phyloP scores from a whole-genome alignment of 2,329 filamentous ascomycete genomes.

The Septoria linicola region DNA sequence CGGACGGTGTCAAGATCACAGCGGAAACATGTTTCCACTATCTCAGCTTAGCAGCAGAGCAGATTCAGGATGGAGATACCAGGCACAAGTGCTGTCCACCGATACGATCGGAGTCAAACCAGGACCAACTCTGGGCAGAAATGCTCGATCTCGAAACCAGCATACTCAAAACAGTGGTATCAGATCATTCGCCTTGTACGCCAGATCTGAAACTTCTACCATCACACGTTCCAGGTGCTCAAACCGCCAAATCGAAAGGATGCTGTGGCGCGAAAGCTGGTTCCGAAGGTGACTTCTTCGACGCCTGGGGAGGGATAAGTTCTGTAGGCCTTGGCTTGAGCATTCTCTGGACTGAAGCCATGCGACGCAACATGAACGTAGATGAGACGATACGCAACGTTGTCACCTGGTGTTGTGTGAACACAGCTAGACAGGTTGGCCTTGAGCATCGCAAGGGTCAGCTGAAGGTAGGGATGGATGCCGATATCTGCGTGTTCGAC shows the following conservation, averaged over 20 bases:
- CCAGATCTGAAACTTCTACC: slow-evolving; percentile 90
- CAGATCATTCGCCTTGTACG: slow-evolving; percentile 94
- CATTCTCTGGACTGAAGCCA: slow-evolving; percentile 79
- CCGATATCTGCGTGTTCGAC: slow-evolving; percentile 89
- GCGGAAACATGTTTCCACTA: slow-evolving; percentile 97
- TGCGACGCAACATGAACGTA: slow-evolving; percentile 56
- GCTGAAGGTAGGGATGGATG: slow-evolving; percentile 77
- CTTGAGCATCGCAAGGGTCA: slow-evolving; percentile 79
- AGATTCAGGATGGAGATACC: slow-evolving; percentile 80
- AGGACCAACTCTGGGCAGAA: slow-evolving; percentile 84
- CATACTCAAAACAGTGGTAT: slow-evolving; percentile 88
- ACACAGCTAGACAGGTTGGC: slow-evolving; percentile 86
- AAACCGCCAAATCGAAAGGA: slow-evolving; percentile 32
- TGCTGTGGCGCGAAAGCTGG: slow-evolving; percentile 60
- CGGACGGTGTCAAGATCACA: slow-evolving; percentile 76
- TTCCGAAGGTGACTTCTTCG: slow-evolving; percentile 80
- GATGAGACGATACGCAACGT: slow-evolving; percentile 69
- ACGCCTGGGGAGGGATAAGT: slow-evolving; percentile 93
- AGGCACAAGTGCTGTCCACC: slow-evolving; percentile 94
- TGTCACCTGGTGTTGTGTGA: slow-evolving; percentile 78
- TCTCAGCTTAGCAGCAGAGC: slow-evolving; percentile 77
- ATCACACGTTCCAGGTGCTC: slow-evolving; percentile 57
- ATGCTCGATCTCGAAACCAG: slow-evolving; percentile 63
- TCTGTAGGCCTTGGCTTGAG: slow-evolving; percentile 89
- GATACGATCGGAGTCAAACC: slow-evolving; percentile 77